These are phyloP conservation scores for Colletotrichum sp. DNA, from an alignment of 2,329 filamentous ascomycete species.

Conservation along the genomic window DNA sequence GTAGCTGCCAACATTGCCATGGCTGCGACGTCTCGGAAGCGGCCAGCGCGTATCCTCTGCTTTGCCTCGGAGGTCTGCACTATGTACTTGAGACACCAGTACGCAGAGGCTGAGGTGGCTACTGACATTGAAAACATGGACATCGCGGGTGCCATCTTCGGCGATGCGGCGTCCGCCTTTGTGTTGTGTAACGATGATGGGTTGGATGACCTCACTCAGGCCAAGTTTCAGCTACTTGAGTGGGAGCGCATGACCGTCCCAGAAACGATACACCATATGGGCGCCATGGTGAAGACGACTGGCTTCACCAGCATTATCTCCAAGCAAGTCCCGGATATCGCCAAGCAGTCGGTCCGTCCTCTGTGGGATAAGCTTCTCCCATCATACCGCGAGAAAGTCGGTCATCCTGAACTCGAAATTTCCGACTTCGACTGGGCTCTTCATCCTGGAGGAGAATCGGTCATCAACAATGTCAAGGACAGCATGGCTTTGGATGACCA, in stretches of 20 bases:
- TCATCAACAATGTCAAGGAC: slow-evolving; percentile 3
- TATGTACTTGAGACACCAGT: slow-evolving; percentile 18
- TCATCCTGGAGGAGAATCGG: background rate
- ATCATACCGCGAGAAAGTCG: background rate
- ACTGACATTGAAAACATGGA: slow-evolving; percentile 21
- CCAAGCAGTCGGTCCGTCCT: background rate
- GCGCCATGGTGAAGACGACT: slow-evolving; percentile 1
- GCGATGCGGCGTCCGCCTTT: slow-evolving; percentile 27
- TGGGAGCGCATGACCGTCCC: background rate
- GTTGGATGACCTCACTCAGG: background rate
- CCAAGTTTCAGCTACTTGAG: background rate
- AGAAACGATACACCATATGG: slow-evolving; percentile 1
- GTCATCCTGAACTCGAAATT: background rate
- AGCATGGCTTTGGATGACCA: background rate
- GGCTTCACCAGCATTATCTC: slow-evolving; percentile 5
- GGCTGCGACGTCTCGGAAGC: slow-evolving; percentile 18
- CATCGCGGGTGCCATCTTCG: slow-evolving; percentile 28
- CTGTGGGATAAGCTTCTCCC: background rate
- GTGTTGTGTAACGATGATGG: slow-evolving; percentile 26
- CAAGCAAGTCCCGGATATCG: background rate
- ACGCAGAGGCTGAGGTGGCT: slow-evolving; percentile 25
- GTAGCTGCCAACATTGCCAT: slow-evolving; percentile 25
- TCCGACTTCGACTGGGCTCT: slow-evolving; percentile 3
- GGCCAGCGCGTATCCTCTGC: slow-evolving; percentile 26
- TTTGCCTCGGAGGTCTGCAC: slow-evolving; percentile 29